Base-by-base conservation (phyloP, 805 yeast species). In the Yamadazyma insecticola region DNA sequence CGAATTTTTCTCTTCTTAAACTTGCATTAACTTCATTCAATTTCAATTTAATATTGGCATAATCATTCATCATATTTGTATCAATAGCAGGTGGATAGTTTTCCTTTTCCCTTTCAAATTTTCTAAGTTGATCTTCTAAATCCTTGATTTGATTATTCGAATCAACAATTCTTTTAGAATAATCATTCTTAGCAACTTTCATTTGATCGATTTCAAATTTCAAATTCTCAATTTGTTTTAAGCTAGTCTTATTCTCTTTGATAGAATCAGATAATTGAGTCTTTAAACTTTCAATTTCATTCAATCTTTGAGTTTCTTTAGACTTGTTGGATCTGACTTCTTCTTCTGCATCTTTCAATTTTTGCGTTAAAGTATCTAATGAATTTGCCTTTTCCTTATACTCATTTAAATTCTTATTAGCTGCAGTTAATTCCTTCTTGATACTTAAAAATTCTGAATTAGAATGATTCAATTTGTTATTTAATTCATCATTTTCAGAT, bases 1-100 rank as follows among this genome's bases (percentile, higher is more conserved):
- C 71, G 21, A 65, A 61, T 35, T 51, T 56, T 44, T 74, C 78
- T 22, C 62, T 70, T 26, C 74, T 60, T 31, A 76, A 43, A 3
- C 60, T 47, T 7, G 76, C 77, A 36, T 67, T 58, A 13, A 62
- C 65, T 35, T 77, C 82, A 37, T 74, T 71, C 14, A 78, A 50
- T 36, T 72, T 71, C 6, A 74, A 51, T 32, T 69, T 72, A 41
- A 78, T 55, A 18, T 55, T 56, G 9, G 72, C 67, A 44, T 62
- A 73, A 28, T 74, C 79, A 30, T 54, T 59, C 36, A 58, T 50
- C 24, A 62, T 47, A 27, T 59, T 57, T 16, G 28, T 29, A n/a
- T 38, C 37, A 22, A 26, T 30, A 4, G 30, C 20, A 2, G 62
- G 65, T 2, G 66, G 62, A 14, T 51, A 36, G 31, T 64, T 63